A percentile compares a stretch with the other conserved stretches of the same genome.
phyloP scores from a whole-genome alignment of 1,139 yeast species.

The Debaryomyces fabryi region DNA sequence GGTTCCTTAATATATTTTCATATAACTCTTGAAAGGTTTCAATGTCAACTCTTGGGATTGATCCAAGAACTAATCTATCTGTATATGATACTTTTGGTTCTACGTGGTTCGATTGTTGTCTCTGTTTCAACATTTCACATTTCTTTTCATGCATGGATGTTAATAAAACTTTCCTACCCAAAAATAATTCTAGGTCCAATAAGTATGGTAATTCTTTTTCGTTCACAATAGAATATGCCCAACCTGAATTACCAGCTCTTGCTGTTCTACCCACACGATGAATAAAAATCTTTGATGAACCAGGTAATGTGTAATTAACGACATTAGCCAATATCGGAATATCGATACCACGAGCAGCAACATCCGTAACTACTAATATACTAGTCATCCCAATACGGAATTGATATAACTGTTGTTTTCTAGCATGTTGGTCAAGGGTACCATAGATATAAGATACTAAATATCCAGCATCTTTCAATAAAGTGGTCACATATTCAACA shows the following conservation, averaged over 20 bases:
- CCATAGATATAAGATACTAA: constrained; percentile 91
- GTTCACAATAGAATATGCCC: constrained; percentile 91
- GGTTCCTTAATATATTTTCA: constrained; percentile 59
- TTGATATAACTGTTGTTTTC: constrained; percentile 83
- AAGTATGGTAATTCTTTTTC: constrained; percentile 89
- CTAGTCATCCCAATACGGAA: constrained; percentile 85
- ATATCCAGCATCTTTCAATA: constrained; percentile 78
- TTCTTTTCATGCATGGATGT: constrained; percentile 71
- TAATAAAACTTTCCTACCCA: constrained; percentile 78
- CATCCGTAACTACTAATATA: constrained; percentile 92
- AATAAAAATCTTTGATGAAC: constrained; percentile 88
- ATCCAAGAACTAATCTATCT: constrained; percentile 79
- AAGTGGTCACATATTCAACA: constrained; percentile 80
- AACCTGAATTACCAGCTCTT: constrained; percentile 96
- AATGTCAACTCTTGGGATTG: constrained; percentile 70
- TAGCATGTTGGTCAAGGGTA: constrained; percentile 90
- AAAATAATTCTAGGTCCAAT: constrained; percentile 84
- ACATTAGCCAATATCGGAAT: constrained; percentile 95
- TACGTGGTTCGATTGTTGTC: constrained; percentile 42
- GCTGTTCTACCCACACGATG: constrained; percentile 99
- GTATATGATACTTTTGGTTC: constrained; percentile 70
- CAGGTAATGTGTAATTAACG: constrained; percentile 85
- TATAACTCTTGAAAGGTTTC: constrained; percentile 77
- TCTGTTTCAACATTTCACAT: constrained; percentile 50
- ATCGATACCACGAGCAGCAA: constrained; percentile 99